Evolutionary conservation across 306 rosid species (phyloP).

Genomic region (Lathyrus oleraceus): DNA sequence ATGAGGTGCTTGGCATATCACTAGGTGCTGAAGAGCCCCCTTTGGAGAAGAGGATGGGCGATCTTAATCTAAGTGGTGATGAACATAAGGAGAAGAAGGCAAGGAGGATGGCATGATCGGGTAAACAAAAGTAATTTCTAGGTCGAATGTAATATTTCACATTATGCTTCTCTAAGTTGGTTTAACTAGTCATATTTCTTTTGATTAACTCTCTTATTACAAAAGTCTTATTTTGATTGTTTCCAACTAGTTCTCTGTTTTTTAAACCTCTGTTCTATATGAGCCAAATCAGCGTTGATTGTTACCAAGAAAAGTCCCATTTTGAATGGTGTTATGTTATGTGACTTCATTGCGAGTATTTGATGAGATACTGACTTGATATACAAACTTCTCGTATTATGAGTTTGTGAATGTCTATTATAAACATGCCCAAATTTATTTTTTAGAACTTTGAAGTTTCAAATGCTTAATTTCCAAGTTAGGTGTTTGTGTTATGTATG

Average conservation of each 20-base stretch:
- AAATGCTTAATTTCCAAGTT: too few relatives aligned
- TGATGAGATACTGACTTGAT: neutral
- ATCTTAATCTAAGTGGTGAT: constrained; percentile 51
- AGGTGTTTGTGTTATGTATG: neutral
- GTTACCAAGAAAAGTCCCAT: neutral
- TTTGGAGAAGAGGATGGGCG: constrained; percentile 58
- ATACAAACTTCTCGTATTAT: neutral
- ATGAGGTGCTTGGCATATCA: constrained; percentile 36
- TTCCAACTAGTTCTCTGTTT: neutral
- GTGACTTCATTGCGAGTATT: neutral
- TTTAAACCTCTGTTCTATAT: neutral
- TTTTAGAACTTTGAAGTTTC: neutral
- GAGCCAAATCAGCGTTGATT: neutral
- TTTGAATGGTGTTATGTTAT: neutral
- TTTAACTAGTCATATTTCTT: neutral
- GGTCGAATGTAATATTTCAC: too few relatives aligned
- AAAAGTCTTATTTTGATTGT: neutral
- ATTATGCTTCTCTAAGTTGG: neutral
- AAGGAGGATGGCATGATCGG: constrained; percentile 44
- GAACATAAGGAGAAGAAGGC: constrained; percentile 34
- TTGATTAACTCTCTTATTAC: neutral
- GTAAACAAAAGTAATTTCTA: constrained; percentile 24
- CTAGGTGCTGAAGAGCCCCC: neutral
- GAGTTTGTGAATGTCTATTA: neutral
- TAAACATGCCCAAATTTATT: neutral